Evolutionary conservation across 176 grass and related monocot species (phyloP), one percentile per base, ranked within the genome.

Genomic region (Avena insularis): DNA sequence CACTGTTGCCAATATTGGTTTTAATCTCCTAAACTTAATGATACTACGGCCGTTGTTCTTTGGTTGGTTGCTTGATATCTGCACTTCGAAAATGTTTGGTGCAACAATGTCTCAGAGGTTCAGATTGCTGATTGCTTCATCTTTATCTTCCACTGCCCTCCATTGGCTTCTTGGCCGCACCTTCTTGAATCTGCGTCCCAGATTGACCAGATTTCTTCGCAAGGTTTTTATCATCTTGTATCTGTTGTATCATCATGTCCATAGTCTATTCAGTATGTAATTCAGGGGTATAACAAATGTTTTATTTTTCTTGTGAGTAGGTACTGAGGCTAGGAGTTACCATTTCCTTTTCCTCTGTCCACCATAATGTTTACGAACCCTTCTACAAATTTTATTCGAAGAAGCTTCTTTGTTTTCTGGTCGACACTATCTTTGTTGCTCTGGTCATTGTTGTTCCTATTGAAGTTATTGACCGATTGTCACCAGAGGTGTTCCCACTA

Each of bases 11-110:
- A 79, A 89, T 79, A 23, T 62, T 78, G 78, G 63, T 79, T 35
- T 88, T 78, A 88, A 79, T 40, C 62, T 84, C 19, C 17, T 83
- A 25, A 21, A 16, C 4, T 16, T 15, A 40, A 8, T 72, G 79
- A 82, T 68, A 62, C 47, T 71, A 16, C 50, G 54, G 14, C 81
- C 81, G 20, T 54, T 89, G 54, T 71, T 89, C 53, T 54, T 79
- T 73, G 87, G 82, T 6, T 80, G 87, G 55, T 80, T 12, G 10
- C 65, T 84, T 79, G 87, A 89, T 89, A 79, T 89, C 53, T 84
- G 55, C 23, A 71, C 87, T 64, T 84, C 81, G 45, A 79, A 84
- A 79, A 43, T 89, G 75, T 84, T 89, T 79, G 82, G 75, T 79
- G 81, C 15, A 83, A 62, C 57, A 38, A 31, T 84, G 19, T 50